These are phyloP conservation scores for Aspergillus coremiiformis DNA, from an alignment of 495 filamentous ascomycete genomes.

Conservation along the genomic window DNA sequence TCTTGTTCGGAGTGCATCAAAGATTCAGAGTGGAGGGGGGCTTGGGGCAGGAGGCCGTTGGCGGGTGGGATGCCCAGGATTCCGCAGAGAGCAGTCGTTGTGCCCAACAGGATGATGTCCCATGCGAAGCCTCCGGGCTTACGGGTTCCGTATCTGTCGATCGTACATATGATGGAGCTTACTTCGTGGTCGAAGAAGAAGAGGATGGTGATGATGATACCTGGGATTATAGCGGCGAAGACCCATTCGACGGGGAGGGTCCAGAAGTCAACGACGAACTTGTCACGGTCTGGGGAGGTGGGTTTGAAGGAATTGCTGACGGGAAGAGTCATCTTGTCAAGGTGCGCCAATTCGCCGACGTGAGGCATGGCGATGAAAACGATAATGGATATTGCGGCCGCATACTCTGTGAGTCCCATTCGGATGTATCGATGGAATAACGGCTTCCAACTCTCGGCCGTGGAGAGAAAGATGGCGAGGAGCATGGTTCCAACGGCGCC, in stretches of 20 bases:
- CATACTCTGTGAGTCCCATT: conserved; percentile 60
- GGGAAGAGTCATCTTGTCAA: conserved; percentile 56
- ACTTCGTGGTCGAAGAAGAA: conserved; percentile 75
- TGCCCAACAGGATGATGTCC: conserved; percentile 62
- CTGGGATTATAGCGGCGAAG: conserved; percentile 57
- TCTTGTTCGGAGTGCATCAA: conserved; percentile 51
- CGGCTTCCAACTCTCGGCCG: conserved; percentile 56
- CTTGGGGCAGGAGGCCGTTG: conserved; percentile 63
- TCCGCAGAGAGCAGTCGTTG: conserved; percentile 60
- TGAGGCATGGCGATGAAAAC: conserved; percentile 61
- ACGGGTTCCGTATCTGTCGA: conserved; percentile 56
- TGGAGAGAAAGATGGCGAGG: conserved; percentile 57
- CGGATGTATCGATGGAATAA: conserved; percentile 61
- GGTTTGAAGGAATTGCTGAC: conserved; percentile 54
- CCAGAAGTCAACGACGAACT: conserved; percentile 65
- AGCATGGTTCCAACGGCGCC: conserved; percentile 64
- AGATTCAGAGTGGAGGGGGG: conserved; percentile 61
- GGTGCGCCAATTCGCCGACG: conserved; percentile 52
- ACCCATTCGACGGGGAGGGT: conserved; percentile 54
- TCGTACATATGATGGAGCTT: conserved; percentile 67
- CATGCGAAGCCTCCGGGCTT: conserved; percentile 65
- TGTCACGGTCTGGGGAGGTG: conserved; percentile 46
- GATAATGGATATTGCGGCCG: conserved; percentile 64
- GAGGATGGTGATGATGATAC: conserved; percentile 58
- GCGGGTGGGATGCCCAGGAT: conserved; percentile 64